Base-by-base conservation (phyloP, 2,329 filamentous ascomycete species). In the Chaetomiaceae sp. region DNA sequence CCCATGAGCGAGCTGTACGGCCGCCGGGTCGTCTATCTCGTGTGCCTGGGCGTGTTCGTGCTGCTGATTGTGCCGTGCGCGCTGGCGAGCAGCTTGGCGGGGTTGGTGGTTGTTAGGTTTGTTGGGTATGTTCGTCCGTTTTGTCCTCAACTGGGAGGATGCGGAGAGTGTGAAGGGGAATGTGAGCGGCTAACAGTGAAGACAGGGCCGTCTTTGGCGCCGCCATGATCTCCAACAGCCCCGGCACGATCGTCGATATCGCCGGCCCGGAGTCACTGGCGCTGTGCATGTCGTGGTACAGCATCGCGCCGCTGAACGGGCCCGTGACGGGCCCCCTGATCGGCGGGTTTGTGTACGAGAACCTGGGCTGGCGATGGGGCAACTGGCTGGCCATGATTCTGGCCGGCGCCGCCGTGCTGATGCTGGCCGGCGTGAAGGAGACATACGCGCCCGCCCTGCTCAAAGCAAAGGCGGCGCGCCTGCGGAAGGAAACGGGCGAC, bases 331-430 rank as follows among this genome's bases (percentile, higher is more conserved):
- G 62, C 20, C 58, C 54, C 0, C 24, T 90, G 1, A 83, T 95
- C 27, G 89, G 89, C 18, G 89, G 89, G 0, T 94, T 95, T 56
- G 78, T 86, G 1, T 87, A 65, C 54, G 74, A 89, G 63, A 81
- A 84, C 52, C 70, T 93, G 2, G 88, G 88, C 10, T 96, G 90
- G 90, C 71, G 89, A 24, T 95, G 88, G 88, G 84, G 83, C 30
- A 86, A 86, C 59, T 95, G 87, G 85, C 73, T 93, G 17, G 77
- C 83, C 8, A 67, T 91, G 58, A 90, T 94, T 42, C 72, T 88
- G 9, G 76, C 78, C 0, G 86, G 78, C 1, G 71, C 75, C 0
- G 79, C 79, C 0, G 76, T 82, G 47, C 51, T 75, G 17, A 66
- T 83, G 53, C 75, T 88, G 55, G 60, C 72, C 2, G 70, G 76